Evolutionary conservation across 805 yeast species (phyloP).

Genomic region (Lipomyces sp.): DNA sequence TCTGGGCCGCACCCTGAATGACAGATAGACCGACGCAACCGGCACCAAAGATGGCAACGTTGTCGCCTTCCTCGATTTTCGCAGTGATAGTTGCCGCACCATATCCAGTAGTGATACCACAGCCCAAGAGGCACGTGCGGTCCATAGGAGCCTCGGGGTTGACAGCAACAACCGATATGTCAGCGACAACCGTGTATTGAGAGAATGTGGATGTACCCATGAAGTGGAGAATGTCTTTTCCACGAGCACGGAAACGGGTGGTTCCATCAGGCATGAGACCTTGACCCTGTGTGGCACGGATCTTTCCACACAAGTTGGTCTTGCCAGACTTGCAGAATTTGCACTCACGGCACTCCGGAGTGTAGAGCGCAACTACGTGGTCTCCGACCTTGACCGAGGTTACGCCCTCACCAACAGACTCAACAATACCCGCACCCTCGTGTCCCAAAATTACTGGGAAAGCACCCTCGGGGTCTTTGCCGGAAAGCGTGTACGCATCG

Average conservation of each 20-base stretch:
- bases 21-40: constrained; percentile 98
- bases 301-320: constrained; percentile 94
- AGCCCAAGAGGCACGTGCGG: constrained; percentile 89
- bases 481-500: constrained; percentile 94
- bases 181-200: constrained; percentile 97
- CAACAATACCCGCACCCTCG: constrained; percentile 98
- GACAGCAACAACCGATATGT: constrained; percentile 92
- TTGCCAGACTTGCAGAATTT: constrained; percentile 93
- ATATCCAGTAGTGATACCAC: constrained; percentile 98
- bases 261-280: constrained; percentile 99
- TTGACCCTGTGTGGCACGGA: constrained; percentile 96
- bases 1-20: constrained; percentile 88
- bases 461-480: constrained; percentile 94
- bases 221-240: constrained; percentile 83
- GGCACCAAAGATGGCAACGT: constrained; percentile 95
- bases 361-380: constrained; percentile 89
- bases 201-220: constrained; percentile 99
- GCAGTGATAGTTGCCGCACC: constrained; percentile 98
- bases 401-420: constrained; percentile 93
- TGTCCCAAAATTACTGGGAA: constrained; percentile 94
- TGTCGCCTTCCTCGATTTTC: constrained; percentile 85
- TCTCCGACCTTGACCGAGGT: constrained; percentile 90
- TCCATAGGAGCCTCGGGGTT: constrained; percentile 82
- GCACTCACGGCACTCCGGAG: constrained; percentile 96
- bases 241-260: constrained; percentile 78